Conservation (phyloP, 2,329 filamentous ascomycete genomes). For the Cladosporium halotolerans region DNA sequence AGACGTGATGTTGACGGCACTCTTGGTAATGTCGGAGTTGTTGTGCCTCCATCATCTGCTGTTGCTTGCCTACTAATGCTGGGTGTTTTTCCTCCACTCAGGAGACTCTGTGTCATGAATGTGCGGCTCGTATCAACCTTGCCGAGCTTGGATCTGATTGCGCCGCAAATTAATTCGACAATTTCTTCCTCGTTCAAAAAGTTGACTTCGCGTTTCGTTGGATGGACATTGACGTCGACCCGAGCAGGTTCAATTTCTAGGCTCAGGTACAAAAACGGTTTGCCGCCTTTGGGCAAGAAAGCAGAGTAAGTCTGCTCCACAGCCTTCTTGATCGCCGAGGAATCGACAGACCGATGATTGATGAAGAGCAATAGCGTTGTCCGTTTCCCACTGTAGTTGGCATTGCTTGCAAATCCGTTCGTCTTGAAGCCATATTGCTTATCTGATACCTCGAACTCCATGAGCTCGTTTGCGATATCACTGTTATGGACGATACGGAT, state of each 20-base stretch:
- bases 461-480: constrained; percentile 77
- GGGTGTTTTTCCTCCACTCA: constrained; percentile 58
- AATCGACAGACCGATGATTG: constrained; percentile 92
- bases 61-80: constrained; percentile 35
- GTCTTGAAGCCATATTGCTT: constrained; percentile 78
- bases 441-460: constrained; percentile 67
- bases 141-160: constrained; percentile 70
- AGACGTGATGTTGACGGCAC: constrained; percentile 20
- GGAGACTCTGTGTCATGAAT: constrained; percentile 86
- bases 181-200: constrained; percentile 98
- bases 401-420: constrained; percentile 77
- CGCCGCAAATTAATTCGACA: constrained; percentile 73
- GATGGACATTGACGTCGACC: constrained; percentile 96
- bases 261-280: constrained; percentile 88
- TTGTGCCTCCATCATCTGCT: constrained; percentile 26
- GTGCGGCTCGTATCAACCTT: constrained; percentile 89
- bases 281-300: constrained; percentile 87
- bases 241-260: constrained; percentile 86
- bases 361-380: constrained; percentile 88
- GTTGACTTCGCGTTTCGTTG: constrained; percentile 93
- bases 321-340: constrained; percentile 77
- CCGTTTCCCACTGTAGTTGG: constrained; percentile 89
- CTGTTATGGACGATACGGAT: constrained; percentile 87
- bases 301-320: constrained; percentile 82
- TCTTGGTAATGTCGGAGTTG: constrained; percentile 20